Percentiles rank a stretch among this genome's conserved stretches.
Conservation (phyloP, 1,284 basidiomycete genomes). For the Apiotrichum porosum region DNA sequence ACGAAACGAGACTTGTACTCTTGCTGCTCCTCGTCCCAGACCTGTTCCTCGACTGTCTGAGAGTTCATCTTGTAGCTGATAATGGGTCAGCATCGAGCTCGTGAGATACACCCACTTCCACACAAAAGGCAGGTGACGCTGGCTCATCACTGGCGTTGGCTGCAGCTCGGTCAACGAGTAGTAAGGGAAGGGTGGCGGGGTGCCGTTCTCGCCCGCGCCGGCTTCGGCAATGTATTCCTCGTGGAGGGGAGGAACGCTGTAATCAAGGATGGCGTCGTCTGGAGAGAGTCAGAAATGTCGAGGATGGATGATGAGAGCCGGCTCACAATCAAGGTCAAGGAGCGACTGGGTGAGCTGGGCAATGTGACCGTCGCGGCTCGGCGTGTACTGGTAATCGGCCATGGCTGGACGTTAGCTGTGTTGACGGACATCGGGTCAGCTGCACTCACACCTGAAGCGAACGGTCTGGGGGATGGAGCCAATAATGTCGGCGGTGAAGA, state of each 20-base stretch:
- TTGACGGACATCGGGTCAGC: not conserved
- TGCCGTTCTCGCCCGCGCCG: constrained; percentile 15
- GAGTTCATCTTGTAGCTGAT: constrained; percentile 23
- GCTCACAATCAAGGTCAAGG: constrained; percentile 69
- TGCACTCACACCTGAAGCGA: constrained; percentile 73
- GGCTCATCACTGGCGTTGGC: constrained; percentile 35
- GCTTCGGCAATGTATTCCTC: constrained; percentile 54
- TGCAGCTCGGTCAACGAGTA: constrained; percentile 36
- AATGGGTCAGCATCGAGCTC: not conserved
- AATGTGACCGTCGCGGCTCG: constrained; percentile 64
- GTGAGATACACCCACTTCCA: constrained; percentile 21
- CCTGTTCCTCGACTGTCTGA: constrained; percentile 24
- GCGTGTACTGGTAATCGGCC: constrained; percentile 85
- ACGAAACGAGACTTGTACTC: constrained; percentile 28
- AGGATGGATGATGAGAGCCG: no score
- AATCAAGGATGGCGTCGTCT: constrained; percentile 70
- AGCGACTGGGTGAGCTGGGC: constrained; percentile 65
- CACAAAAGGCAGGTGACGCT: constrained; percentile 25
- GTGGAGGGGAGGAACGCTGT: constrained; percentile 61
- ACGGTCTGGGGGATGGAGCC: constrained; percentile 76
- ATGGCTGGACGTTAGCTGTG: constrained; percentile 59
- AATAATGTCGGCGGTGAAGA: constrained; percentile 71
- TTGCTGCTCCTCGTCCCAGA: constrained; percentile 31
- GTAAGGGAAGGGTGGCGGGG: constrained; percentile 11
- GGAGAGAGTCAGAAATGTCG: constrained; percentile 1